These are phyloP conservation scores for Naumovozyma dairenensis DNA, from an alignment of 805 yeast genomes.

Conservation along the genomic window DNA sequence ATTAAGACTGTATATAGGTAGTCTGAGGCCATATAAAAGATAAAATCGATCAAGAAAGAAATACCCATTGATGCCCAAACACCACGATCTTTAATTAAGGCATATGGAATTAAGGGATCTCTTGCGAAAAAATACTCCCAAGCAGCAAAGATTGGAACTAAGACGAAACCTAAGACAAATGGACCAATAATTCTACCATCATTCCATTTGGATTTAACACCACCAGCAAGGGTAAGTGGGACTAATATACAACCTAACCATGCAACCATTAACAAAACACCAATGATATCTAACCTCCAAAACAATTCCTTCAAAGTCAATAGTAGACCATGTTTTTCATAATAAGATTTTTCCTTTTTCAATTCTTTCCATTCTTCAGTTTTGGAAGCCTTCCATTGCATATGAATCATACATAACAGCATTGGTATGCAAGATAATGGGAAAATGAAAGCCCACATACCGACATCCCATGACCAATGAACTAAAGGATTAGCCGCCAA, in stretches of 20 bases:
- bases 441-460: conserved; percentile 71
- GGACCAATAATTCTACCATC: conserved; percentile 58
- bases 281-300: conserved; percentile 60
- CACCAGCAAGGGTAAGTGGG: conserved; percentile 73
- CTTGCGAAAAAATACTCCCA: conserved; percentile 52
- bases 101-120: conserved; percentile 55
- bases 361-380: conserved; percentile 42
- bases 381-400: conserved; percentile 43
- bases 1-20: conserved; percentile 57
- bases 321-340: conserved; percentile 30
- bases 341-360: conserved; percentile 32
- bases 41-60: conserved; percentile 48
- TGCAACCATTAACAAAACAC: conserved; percentile 45
- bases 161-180: conserved; percentile 52
- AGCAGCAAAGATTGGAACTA: conserved; percentile 46
- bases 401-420: conserved; percentile 41
- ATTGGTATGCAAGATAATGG: conserved; percentile 59
- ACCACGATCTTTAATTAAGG: conserved; percentile 55
- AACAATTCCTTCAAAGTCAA: conserved; percentile 33
- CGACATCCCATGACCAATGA: conserved; percentile 66
- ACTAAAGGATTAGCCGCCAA: conserved; percentile 26
- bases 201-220: conserved; percentile 44
- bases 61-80: conserved; percentile 62
- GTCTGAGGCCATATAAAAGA: conserved; percentile 62
- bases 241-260: conserved; percentile 55